phyloP scores from a whole-genome alignment of 371 early-diverging fungal species.

The Mucor sp. region DNA sequence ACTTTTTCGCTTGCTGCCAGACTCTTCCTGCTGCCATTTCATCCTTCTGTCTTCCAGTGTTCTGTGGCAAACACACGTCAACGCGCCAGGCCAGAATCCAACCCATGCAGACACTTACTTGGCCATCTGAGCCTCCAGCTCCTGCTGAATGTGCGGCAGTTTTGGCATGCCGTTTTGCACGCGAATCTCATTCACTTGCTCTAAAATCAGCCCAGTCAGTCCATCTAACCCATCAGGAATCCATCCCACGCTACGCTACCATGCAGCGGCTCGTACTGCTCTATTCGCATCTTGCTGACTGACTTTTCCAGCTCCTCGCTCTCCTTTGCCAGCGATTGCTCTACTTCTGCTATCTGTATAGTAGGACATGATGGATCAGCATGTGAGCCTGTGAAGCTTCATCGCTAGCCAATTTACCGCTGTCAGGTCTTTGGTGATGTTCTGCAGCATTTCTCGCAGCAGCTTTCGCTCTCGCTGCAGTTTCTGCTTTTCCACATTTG shows the following conservation, averaged over 20 bases:
- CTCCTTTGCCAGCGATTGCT: conserved; percentile 35
- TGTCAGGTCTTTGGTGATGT: conserved; percentile 45
- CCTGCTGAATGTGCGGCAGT: conserved; percentile 49
- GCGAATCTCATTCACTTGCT: conserved; percentile 45
- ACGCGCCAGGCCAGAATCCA: not conserved
- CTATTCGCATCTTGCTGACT: conserved; percentile 24
- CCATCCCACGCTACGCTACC: conserved; percentile 18
- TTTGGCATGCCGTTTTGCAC: conserved; percentile 30
- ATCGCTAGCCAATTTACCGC: conserved; percentile 21
- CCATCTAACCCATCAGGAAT: not conserved
- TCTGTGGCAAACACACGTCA: conserved; percentile 6
- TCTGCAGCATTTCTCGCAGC: conserved; percentile 46
- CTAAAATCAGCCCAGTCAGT: conserved; percentile 15
- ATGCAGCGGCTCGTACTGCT: conserved; percentile 50
- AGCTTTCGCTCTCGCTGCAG: conserved; percentile 39
- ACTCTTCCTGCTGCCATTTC: conserved; percentile 43
- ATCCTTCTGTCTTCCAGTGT: conserved; percentile 44
- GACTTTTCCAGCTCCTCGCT: conserved; percentile 35
- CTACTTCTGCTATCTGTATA: conserved; percentile 31
- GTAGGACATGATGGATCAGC: not conserved
- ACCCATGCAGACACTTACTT: conserved; percentile 19
- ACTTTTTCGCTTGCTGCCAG: conserved; percentile 5
- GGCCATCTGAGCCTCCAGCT: conserved; percentile 48
- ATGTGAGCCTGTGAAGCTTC: not conserved
- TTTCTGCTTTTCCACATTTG: conserved; percentile 37